Percentiles rank a stretch among this genome's conserved stretches.
Conservation (phyloP, 768 basidiomycete species). For the Lactifluus subvellereus region DNA sequence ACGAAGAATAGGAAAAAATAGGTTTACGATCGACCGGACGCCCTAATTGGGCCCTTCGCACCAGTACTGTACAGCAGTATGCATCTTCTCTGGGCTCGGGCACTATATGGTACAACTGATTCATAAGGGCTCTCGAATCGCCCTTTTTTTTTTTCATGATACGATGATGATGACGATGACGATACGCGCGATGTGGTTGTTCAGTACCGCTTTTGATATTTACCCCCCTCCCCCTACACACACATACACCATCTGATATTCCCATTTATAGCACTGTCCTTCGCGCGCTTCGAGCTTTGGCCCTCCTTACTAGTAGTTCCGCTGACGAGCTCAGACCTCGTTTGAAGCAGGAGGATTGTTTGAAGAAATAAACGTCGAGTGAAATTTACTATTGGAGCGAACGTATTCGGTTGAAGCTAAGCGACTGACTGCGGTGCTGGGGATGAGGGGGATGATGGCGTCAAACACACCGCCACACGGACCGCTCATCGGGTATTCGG, state of each 20-base stretch:
- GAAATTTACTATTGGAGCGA: no score
- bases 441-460: background rate
- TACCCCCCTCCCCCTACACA: background rate
- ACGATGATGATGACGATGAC: background rate
- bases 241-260: slow-evolving; percentile 6
- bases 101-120: background rate
- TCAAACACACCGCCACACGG: background rate
- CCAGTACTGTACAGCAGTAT: background rate
- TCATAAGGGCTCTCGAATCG: background rate
- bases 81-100: background rate
- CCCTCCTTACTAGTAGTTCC: no score
- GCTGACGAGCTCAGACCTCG: no score
- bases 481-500: background rate
- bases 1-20: slow-evolving; percentile 37
- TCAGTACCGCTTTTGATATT: slow-evolving; percentile 1
- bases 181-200: background rate
- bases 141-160: background rate
- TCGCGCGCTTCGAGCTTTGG: no score
- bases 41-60: background rate
- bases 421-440: background rate
- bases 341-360: no score
- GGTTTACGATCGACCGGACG: background rate
- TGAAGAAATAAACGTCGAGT: no score
- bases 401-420: background rate
- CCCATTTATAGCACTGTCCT: slow-evolving; percentile 1